Evolutionary conservation across 108 stramenopile species (phyloP).

Genomic region (Nitzschia inconspicua): DNA sequence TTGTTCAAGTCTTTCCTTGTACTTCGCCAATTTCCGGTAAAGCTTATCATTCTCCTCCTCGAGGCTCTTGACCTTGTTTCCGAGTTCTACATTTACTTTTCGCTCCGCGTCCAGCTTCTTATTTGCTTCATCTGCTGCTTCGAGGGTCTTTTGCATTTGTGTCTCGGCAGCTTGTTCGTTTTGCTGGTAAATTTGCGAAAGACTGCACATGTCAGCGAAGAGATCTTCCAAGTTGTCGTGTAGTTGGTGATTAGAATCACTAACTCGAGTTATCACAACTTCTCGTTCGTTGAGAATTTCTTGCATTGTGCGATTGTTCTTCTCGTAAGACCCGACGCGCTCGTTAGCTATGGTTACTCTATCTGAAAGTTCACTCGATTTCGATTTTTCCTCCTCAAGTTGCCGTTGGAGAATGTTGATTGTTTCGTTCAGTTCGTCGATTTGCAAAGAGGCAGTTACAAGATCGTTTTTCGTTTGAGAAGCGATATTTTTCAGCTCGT

Average conservation of each 20-base stretch:
- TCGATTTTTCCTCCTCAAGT: conserved; percentile 1
- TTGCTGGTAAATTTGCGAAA: conserved; percentile 20
- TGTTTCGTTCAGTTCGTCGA: not conserved
- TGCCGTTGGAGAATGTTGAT: not conserved
- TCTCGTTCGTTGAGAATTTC: not conserved
- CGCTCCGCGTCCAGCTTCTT: conserved; percentile 12
- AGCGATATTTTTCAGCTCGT: not conserved
- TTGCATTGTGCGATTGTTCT: conserved; percentile 4
- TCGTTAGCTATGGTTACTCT: not conserved
- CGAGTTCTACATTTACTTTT: conserved; percentile 18
- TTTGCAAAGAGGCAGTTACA: not conserved
- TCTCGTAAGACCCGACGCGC: not conserved
- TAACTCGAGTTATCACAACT: not conserved
- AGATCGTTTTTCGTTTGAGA: conserved; percentile 1
- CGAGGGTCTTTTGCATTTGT: not conserved
- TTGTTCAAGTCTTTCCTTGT: conserved; percentile 27
- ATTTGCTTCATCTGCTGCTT: conserved; percentile 5
- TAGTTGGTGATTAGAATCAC: conserved; percentile 9
- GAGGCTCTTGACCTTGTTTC: not conserved
- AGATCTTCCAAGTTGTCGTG: conserved; percentile 34
- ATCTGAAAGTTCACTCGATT: not conserved
- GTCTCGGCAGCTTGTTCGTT: conserved; percentile 20
- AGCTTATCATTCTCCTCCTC: conserved; percentile 32
- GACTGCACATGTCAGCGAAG: conserved; percentile 36
- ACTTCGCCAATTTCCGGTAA: conserved; percentile 27